Conservation (phyloP, 1,139 yeast species). For the Candida glucosophila region DNA sequence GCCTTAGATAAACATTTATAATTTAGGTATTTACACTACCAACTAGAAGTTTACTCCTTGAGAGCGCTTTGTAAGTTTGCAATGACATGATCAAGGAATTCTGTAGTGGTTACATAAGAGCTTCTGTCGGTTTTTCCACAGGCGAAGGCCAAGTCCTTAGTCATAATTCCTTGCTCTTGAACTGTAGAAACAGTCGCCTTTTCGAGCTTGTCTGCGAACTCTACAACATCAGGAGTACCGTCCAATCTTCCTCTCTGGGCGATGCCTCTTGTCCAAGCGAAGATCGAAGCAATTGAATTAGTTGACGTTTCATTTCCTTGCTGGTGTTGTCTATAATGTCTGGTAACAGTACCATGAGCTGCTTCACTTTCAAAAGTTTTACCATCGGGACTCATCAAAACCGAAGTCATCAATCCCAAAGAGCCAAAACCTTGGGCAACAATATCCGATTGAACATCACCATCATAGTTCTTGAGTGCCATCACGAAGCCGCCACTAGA, state of each 20-base stretch:
- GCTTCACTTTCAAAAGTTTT: slow-evolving; percentile 79
- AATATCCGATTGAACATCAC: slow-evolving; percentile 79
- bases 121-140: slow-evolving; percentile 59
- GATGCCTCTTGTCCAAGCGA: slow-evolving; percentile 83
- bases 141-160: slow-evolving; percentile 74
- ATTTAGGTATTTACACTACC: too few species aligned
- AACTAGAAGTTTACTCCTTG: slow-evolving; percentile 4
- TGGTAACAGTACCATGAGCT: slow-evolving; percentile 82
- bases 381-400: slow-evolving; percentile 79
- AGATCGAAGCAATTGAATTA: slow-evolving; percentile 76
- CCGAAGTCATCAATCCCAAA: slow-evolving; percentile 77
- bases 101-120: slow-evolving; percentile 66
- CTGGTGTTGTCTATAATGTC: slow-evolving; percentile 80
- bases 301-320: slow-evolving; percentile 81
- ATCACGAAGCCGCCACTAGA: slow-evolving; percentile 77
- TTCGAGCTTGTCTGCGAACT: slow-evolving; percentile 60
- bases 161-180: slow-evolving; percentile 66
- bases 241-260: slow-evolving; percentile 76
- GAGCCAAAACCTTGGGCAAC: slow-evolving; percentile 87
- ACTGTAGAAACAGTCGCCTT: slow-evolving; percentile 66
- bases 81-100: slow-evolving; percentile 67
- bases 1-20: too few species aligned
- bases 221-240: slow-evolving; percentile 58
- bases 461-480: slow-evolving; percentile 81
- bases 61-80: slow-evolving; percentile 26